Evolutionary conservation across 2,329 filamentous ascomycete genomes (phyloP), one percentile per base, ranked within the genome.

Genomic region (Cyanodermella asteris): DNA sequence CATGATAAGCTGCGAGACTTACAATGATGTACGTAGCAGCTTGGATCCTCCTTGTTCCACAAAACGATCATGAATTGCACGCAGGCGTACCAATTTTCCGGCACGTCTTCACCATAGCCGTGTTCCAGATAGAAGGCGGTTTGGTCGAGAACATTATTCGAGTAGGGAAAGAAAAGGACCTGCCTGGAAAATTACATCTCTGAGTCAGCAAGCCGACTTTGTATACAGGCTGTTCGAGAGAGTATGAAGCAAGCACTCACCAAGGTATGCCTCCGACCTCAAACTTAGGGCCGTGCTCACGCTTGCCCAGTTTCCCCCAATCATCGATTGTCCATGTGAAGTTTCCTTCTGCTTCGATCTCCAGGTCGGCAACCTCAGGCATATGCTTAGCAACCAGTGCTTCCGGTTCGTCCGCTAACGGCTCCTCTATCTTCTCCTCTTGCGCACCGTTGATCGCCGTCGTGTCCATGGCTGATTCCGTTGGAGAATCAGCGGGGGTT

Each of bases 61-160:
- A 97, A 58, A 4, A 94, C 84, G 24, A 97, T 59, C 30, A 77
- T 72, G 49, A 97, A 97, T 45, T 94, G 87, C 22, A 91, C 80
- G 44, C 87, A 97, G 39, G 80, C 84, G 48, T 82, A 87, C 80
- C 84, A 97, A 44, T 91, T 76, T 22, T 91, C 77, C 8, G 84
- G 80, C 7, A 84, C 63, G 31, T 68, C 65, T 13, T 49, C 47
- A 16, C 78, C 74, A 50, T 77, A 91, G 22, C 80, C 87, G 47
- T 94, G 87, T 47, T 97, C 87, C 13, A 97, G 66, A 48, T 94
- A 97, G 46, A 97, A 78, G 5, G 87, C 94, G 23, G 75, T 80
- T 42, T 78, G 75, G 36, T 94, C 84, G n/a, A n/a, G n/a, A 28
- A 82, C 76, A 36, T 91, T 84, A 47, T 97, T 97, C 25, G 87